Conservation (phyloP, 2,329 filamentous ascomycete genomes). For the Curvularia spicifera region DNA sequence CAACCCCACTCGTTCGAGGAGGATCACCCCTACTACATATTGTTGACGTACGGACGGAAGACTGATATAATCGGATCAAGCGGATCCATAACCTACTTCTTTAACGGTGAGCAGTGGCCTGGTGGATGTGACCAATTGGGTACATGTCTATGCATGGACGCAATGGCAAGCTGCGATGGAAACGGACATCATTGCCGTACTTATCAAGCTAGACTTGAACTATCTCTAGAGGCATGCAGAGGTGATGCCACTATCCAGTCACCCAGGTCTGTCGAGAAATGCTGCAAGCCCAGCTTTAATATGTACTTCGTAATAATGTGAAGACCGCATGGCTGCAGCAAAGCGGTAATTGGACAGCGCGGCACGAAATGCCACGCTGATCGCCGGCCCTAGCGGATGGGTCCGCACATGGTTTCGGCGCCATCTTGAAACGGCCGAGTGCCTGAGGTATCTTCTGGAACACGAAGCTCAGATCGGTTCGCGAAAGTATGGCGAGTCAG, state of each 20-base stretch:
- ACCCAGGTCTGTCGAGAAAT: not conserved
- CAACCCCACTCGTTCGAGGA: not conserved
- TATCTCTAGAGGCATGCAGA: slow-evolving; percentile 2
- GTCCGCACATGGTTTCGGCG: slow-evolving; percentile 23
- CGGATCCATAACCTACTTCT: not conserved
- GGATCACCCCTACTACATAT: not conserved
- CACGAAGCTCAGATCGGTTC: slow-evolving; percentile 7
- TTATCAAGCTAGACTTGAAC: not conserved
- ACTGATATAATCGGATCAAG: not conserved
- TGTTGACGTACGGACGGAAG: not conserved
- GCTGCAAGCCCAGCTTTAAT: not conserved
- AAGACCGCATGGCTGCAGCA: slow-evolving; percentile 4
- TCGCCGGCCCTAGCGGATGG: slow-evolving; percentile 20
- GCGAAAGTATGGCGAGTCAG: slow-evolving; percentile 17
- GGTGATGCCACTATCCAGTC: slow-evolving; percentile 2
- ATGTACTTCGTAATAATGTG: not conserved
- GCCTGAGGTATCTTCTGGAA: slow-evolving; percentile 24
- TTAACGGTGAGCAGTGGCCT: not conserved
- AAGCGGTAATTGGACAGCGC: slow-evolving; percentile 6
- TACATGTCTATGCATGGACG: not conserved
- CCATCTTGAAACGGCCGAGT: slow-evolving; percentile 23
- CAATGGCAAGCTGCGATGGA: not conserved
- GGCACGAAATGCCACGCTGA: slow-evolving; percentile 17
- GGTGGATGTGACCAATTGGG: not conserved
- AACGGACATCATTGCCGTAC: not conserved